Conservation (phyloP, 345 rosid species). For the Citrus glauca region DNA sequence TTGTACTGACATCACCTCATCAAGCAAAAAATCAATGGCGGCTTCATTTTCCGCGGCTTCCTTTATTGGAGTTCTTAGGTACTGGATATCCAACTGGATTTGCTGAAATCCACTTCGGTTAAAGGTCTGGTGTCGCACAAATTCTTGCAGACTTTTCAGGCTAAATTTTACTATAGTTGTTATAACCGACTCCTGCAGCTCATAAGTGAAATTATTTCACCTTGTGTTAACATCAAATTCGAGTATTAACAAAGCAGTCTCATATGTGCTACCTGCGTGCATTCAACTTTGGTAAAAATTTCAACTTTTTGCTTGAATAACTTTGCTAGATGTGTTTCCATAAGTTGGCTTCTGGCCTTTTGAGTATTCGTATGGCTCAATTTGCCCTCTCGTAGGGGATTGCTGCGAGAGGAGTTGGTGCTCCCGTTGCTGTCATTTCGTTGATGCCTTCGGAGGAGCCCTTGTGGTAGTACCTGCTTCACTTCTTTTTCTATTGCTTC, state of each 20-base stretch:
- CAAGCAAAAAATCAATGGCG: conserved; percentile 83
- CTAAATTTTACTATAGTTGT: conserved; percentile 71
- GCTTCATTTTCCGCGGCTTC: conserved; percentile 83
- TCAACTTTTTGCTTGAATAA: conserved; percentile 97
- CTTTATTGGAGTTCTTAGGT: conserved; percentile 65
- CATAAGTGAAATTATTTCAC: conserved; percentile 6
- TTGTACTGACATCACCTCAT: conserved; percentile 55
- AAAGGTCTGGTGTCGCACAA: conserved; percentile 85
- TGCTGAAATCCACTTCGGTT: conserved; percentile 98
- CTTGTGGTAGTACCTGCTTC: conserved; percentile 82
- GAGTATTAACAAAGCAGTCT: background rate
- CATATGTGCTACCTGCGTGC: conserved; percentile 61
- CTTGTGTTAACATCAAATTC: conserved; percentile 13
- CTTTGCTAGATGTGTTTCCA: conserved; percentile 99
- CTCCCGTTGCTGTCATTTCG: conserved; percentile 96
- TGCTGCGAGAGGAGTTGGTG: conserved; percentile 78
- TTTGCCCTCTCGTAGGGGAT: conserved; percentile 75
- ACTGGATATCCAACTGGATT: conserved; percentile 93
- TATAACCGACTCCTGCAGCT: conserved; percentile 79
- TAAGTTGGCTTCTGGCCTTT: conserved; percentile 87
- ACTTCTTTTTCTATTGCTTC: conserved; percentile 69
- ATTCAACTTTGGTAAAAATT: conserved; percentile 92
- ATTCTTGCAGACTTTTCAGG: conserved; percentile 92
- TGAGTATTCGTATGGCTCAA: conserved; percentile 63
- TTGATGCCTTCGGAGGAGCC: conserved; percentile 65